Base-by-base conservation (phyloP, 75 land plant genomes). In the Pseudotsuga menziesii region DNA sequence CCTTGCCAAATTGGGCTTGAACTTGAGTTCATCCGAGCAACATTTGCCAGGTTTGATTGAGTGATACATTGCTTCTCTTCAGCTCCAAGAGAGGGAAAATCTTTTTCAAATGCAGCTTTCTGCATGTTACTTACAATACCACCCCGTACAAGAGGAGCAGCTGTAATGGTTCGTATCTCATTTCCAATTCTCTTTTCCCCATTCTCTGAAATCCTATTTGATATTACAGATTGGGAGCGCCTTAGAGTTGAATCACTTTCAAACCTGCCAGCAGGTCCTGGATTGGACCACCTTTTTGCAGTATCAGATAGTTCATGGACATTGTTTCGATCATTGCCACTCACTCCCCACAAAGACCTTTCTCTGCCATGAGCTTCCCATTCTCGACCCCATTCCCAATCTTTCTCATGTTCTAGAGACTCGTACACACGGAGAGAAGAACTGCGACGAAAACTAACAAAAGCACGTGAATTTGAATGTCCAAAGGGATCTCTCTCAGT, bases 61-160 rank as follows among this genome's bases (percentile, higher is more conserved):
- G 41, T 63, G 17, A 35, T 66, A 66, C 52, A 57, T 15, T 76
- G 85, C 82, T 75, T 93, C 56, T 95, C 96, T 66, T 96, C 93
- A 75, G 86, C 75, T 77, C 94, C 92, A 61, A 96, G 87, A 4
- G 92, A 88, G 15, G 98, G 98, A 76, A 93, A 96, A 63, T 96
- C 87, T n/a, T 87, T 88, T 57, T 96, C 98, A 82, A 92, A 92
- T 2, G 81, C 79, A 57, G 84, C 77, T 78, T 89, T 90, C 5
- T 85, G 86, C 72, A 86, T 80, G 76, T 80, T 81, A 66, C 76
- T 77, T 8, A 75, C 74, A 56, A 72, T 58, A 74, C 77, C 78
- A 7, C 87, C 87, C 76, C 63, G 73, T 61, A 62, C 32, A 14
- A 78, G 29, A 52, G 86, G 84, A 81, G 56, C 76, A 52, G 74